These are phyloP conservation scores for Cyanodermella asteris DNA, from an alignment of 2,329 filamentous ascomycete genomes.

Conservation along the genomic window DNA sequence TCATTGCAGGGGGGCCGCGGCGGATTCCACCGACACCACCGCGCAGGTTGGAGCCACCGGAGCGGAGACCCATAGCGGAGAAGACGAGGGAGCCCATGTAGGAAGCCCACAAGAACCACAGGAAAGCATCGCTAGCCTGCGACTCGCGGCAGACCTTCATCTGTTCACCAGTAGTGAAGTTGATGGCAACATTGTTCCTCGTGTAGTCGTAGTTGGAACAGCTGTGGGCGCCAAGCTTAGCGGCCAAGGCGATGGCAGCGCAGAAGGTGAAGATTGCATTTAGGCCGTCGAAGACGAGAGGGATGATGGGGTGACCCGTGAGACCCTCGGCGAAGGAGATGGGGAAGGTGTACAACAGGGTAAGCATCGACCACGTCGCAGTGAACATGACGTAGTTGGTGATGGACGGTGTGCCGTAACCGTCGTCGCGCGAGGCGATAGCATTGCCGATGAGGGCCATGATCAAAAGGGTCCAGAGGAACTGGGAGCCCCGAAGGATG, in stretches of 20 bases:
- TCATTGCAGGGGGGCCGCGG: constrained; percentile 19
- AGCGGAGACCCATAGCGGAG: constrained; percentile 17
- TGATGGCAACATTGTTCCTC: constrained; percentile 19
- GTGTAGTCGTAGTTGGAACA: constrained; percentile 17
- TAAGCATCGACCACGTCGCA: constrained; percentile 24
- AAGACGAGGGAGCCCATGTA: constrained; percentile 21
- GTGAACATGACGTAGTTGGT: constrained; percentile 32
- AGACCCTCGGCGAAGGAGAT: constrained; percentile 19
- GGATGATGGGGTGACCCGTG: constrained; percentile 20
- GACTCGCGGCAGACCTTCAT: constrained; percentile 27
- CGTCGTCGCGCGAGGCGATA: constrained; percentile 28
- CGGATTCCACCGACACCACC: constrained; percentile 12
- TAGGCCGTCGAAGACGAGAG: constrained; percentile 22
- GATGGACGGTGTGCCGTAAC: constrained; percentile 31
- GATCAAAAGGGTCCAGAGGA: constrained; percentile 36
- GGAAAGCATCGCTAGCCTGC: constrained; percentile 27
- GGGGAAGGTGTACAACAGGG: constrained; percentile 25
- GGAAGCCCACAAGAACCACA: constrained; percentile 27
- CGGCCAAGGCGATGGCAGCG: constrained; percentile 25
- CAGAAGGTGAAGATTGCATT: constrained; percentile 28
- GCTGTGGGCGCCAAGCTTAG: constrained; percentile 20
- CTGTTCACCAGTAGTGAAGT: constrained; percentile 21
- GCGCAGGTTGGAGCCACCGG: constrained; percentile 14
- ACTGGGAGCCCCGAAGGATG: no score
- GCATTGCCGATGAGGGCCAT: constrained; percentile 42